Base-by-base conservation (phyloP, 768 basidiomycete species). In the Kwoniella dendrophila region DNA sequence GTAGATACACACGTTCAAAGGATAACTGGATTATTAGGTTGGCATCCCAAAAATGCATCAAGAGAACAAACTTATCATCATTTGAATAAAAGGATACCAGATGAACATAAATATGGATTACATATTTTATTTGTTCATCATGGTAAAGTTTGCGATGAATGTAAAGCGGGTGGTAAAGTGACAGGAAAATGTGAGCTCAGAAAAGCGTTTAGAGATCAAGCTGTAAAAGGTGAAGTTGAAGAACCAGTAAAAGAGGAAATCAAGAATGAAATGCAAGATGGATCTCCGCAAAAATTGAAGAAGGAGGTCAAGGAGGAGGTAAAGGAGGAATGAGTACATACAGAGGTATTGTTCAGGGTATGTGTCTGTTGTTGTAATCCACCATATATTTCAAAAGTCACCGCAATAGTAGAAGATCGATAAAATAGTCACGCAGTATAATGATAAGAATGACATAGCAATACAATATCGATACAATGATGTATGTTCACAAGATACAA, bases 1-100 rank as follows among this genome's bases (percentile, higher is more conserved):
- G 75, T 77, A 38, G 75, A 77, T 50, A 77, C 75, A 2, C 75
- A 77, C 49, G 75, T 77, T 1, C 66, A 66, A 45, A 69, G 75
- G 11, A 66, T 77, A 16, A 73, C 71, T 14, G 64, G 66, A 4
- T 62, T 74, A 53, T 56, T 77, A n/a, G 70, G 70, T 2, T 77
- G 75, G 75, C 59, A 62, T 26, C 73, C 73, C 14, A 61, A 61
- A 18, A 50, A 33, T 12, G 69, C 75, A 26, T 69, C 58, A n/a
- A 47, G 73, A 49, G 72, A 77, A 24, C 71, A 73, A 41, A 73
- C 73, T 29, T 74, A 72, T 62, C 62, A 61, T 26, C 75, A 77
- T 56, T 49, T 69, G 34, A 72, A 77, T 24, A 57, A 64, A 59
- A 34, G 65, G 38, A 74, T 77, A 30, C 75, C 75, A 44, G 73